Conservation (phyloP, 345 rosid genomes). For the Camelina sativa region DNA sequence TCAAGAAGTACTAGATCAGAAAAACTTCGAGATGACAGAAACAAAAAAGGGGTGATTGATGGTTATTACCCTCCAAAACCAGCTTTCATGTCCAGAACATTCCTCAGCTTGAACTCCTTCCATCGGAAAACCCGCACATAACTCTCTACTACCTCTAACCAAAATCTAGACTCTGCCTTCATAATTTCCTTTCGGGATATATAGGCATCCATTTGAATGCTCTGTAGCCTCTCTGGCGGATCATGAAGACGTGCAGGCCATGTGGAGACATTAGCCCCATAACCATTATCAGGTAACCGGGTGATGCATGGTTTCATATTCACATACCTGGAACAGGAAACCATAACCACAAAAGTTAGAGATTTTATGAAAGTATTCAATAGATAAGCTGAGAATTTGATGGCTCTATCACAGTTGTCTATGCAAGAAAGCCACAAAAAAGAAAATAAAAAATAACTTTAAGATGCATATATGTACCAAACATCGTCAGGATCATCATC, state of each 20-base stretch:
- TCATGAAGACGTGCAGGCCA: constrained; percentile 70
- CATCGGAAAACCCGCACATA: constrained; percentile 58
- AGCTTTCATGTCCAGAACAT: constrained; percentile 76
- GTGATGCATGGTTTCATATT: constrained; percentile 59
- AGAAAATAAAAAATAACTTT: background rate
- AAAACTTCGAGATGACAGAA: background rate
- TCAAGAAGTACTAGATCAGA: constrained; percentile 11
- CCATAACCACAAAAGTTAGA: constrained; percentile 28
- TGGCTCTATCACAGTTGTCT: background rate
- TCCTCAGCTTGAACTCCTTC: constrained; percentile 57
- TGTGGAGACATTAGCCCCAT: constrained; percentile 58
- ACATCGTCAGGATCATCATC: constrained; percentile 63
- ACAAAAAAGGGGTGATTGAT: constrained; percentile 18
- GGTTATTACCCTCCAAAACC: constrained; percentile 75
- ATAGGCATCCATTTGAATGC: constrained; percentile 63
- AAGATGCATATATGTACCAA: constrained; percentile 48
- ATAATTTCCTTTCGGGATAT: constrained; percentile 65
- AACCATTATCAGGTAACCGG: constrained; percentile 56
- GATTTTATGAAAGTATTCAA: background rate
- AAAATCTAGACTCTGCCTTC: constrained; percentile 66
- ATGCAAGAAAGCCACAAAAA: background rate
- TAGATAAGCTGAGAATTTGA: constrained; percentile 7
- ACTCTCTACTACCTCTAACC: constrained; percentile 59
- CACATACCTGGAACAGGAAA: constrained; percentile 55
- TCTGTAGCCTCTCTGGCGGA: constrained; percentile 67